Percentiles rank a stretch among this genome's conserved stretches.
These are phyloP conservation scores for Sungouiozyma ichnusensis DNA, from an alignment of 805 yeast genomes.

Conservation along the genomic window DNA sequence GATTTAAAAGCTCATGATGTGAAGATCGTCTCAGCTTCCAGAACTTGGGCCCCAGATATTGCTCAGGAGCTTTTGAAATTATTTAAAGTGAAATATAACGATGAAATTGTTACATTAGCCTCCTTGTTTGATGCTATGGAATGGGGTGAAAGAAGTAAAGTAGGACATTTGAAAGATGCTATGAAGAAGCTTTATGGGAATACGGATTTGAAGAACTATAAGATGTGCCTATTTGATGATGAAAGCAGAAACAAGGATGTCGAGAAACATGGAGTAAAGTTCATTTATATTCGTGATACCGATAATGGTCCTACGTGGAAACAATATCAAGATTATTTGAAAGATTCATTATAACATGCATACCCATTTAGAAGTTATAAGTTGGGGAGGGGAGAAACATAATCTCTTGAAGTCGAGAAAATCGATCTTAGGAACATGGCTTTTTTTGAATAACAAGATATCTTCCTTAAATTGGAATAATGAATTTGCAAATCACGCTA, in stretches of 20 bases:
- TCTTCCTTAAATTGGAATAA: too few species aligned
- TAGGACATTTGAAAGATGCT: constrained; percentile 47
- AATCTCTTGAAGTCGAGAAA: too few species aligned
- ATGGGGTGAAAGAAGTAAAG: constrained; percentile 61
- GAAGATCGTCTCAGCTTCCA: constrained; percentile 57
- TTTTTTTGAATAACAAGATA: too few species aligned
- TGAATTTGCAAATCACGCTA: too few species aligned
- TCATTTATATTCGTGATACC: constrained; percentile 52
- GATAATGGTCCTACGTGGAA: constrained; percentile 45
- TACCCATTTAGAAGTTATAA: too few species aligned
- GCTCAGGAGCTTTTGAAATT: constrained; percentile 52
- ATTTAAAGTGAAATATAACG: constrained; percentile 40
- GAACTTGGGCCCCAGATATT: constrained; percentile 72
- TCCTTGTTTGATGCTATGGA: constrained; percentile 45
- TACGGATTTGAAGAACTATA: constrained; percentile 38
- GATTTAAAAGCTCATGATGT: constrained; percentile 41
- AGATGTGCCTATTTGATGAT: constrained; percentile 57
- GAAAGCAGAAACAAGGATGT: constrained; percentile 73
- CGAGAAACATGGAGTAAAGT: constrained; percentile 55
- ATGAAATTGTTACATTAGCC: constrained; percentile 17
- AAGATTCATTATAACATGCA: neutral
- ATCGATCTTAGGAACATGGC: too few species aligned
- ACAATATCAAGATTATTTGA: constrained; percentile 36
- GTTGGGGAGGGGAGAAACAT: too few species aligned
- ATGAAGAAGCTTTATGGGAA: constrained; percentile 38